Base-by-base conservation (phyloP, 257 asterid genomes). In the Osmanthus fragrans region DNA sequence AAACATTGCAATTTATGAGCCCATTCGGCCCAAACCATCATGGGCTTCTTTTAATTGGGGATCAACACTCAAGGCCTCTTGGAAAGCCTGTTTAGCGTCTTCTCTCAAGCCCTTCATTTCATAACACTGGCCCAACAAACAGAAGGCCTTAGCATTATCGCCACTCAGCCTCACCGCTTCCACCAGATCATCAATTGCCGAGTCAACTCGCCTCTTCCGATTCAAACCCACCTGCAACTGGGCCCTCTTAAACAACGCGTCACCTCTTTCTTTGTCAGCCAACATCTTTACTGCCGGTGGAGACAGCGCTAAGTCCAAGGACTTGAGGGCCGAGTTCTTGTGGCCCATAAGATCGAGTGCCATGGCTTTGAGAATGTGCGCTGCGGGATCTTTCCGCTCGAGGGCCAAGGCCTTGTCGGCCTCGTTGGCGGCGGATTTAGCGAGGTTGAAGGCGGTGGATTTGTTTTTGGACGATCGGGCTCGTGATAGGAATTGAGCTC, bases 361-460 rank as follows among this genome's bases (percentile, higher is more conserved):
- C 91, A 91, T 80, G 82, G 95, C 97, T 77, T 92, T 91, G 56
- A 92, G 96, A 36, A 92, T 90, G 77, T 92, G 92, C 10, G 92
- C 90, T 1, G 97, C 97, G 13, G 97, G 94, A 82, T 94, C 97
- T 65, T 85, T 84, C 37, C 97, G 98, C 69, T 91, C 87, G 54
- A 91, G 77, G 42, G 92, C 83, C 40, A 91, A 7, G 18, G 97
- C 97, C 76, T 82, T 85, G 77, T 92, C 96, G 79, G 97, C 97
- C 70, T 94, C 94, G 39, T 65, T 71, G 78, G 72, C 85, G 89
- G 97, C 97, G 85, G 93, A 82, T 82, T 90, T 89, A 4, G 97
- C 95, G 45, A 91, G 91, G 85, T 76, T 87, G 78, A 82, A 15
- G 68, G 94, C 82, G 73, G 87, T 66, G 73, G 91, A 36, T 72